These are phyloP conservation scores for Botrytis deweyae DNA, from an alignment of 2,329 filamentous ascomycete genomes.

Conservation along the genomic window DNA sequence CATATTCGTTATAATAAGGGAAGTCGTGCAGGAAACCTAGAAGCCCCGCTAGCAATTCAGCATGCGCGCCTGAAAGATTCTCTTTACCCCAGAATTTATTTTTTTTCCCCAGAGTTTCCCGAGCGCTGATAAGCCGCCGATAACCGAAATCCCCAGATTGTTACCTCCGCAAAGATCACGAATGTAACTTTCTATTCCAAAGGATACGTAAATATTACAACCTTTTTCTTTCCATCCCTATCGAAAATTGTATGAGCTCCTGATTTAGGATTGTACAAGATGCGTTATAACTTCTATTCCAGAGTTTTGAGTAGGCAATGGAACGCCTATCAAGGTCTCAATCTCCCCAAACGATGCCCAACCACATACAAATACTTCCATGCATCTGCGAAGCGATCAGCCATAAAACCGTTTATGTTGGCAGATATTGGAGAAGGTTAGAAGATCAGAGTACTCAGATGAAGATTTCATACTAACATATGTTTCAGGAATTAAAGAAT, in stretches of 20 bases:
- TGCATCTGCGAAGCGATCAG: constrained; percentile 37
- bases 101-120: constrained; percentile 13
- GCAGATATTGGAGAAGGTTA: constrained; percentile 84
- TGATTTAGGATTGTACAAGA: constrained; percentile 35
- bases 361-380: constrained; percentile 31
- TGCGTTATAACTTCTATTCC: constrained; percentile 57
- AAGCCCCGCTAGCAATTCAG: neutral
- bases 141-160: constrained; percentile 28
- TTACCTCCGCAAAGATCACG: constrained; percentile 21
- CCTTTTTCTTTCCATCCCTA: neutral
- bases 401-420: constrained; percentile 75
- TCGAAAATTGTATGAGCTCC: neutral
- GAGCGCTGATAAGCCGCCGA: constrained; percentile 22
- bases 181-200: constrained; percentile 5
- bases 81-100: constrained; percentile 6
- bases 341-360: constrained; percentile 27
- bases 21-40: neutral
- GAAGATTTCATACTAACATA: constrained; percentile 18
- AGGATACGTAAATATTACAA: neutral
- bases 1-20: constrained; percentile 28
- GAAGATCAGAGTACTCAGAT: constrained; percentile 26
- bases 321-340: constrained; percentile 44
- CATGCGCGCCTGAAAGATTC: neutral
- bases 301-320: constrained; percentile 53
- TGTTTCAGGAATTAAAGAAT: constrained; percentile 86